phyloP scores from a whole-genome alignment of 345 rosid species.

The Trapa bicornis region DNA sequence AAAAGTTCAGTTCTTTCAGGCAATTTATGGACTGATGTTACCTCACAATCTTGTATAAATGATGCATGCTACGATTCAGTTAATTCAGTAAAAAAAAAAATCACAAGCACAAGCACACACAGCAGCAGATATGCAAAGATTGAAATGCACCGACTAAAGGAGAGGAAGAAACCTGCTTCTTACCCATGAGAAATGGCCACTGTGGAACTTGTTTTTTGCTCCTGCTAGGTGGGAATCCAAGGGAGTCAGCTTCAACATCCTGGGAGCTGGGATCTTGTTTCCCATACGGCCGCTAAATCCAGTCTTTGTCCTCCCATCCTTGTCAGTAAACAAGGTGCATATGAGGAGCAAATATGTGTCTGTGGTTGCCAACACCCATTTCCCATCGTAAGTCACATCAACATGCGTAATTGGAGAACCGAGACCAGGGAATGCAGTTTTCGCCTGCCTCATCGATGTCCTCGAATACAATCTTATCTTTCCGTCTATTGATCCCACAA shows the following conservation, averaged over 20 bases:
- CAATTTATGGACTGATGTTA: not conserved
- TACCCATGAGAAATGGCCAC: constrained; percentile 99
- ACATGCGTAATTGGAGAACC: constrained; percentile 86
- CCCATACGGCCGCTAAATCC: constrained; percentile 94
- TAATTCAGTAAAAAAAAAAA: not conserved
- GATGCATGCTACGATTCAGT: not conserved
- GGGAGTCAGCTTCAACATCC: constrained; percentile 84
- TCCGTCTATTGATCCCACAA: constrained; percentile 82
- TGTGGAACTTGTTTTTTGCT: constrained; percentile 66
- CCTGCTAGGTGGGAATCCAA: constrained; percentile 87
- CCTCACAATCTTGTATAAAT: not conserved
- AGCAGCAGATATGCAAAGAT: not conserved
- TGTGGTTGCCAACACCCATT: constrained; percentile 89
- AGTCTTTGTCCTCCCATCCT: constrained; percentile 77
- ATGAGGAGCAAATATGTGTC: constrained; percentile 76
- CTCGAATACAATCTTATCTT: constrained; percentile 83
- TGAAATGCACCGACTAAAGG: not conserved
- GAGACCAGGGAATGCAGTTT: constrained; percentile 92
- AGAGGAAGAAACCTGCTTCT: constrained; percentile 12
- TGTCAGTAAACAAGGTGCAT: constrained; percentile 84
- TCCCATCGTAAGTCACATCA: constrained; percentile 87
- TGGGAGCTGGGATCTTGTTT: constrained; percentile 78
- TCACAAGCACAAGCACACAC: not conserved
- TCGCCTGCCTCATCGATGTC: constrained; percentile 86
- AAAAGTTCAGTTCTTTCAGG: not conserved